Percentiles rank a stretch among this genome's conserved stretches.
Conservation (phyloP, 306 rosid genomes). For the Nissolia schottii region DNA sequence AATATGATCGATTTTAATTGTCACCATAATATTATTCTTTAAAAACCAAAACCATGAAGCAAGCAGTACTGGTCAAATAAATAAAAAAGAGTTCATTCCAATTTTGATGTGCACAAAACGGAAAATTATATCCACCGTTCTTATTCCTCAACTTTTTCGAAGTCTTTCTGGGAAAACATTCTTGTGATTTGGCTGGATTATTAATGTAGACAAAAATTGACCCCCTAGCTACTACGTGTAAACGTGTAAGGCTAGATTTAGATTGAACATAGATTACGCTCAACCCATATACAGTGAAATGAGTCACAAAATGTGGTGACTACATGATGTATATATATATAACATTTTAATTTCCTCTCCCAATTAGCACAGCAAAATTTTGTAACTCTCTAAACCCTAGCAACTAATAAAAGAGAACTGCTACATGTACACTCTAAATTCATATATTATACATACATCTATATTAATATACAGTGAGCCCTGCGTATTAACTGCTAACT, state of each 20-base stretch:
- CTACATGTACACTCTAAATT: too few relatives aligned
- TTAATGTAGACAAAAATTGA: conserved; percentile 39
- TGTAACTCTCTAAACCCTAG: background rate
- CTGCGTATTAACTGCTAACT: too few relatives aligned
- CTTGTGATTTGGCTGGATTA: conserved; percentile 15
- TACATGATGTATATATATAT: background rate
- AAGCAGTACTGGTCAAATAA: background rate
- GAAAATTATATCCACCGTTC: background rate
- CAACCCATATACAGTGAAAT: conserved; percentile 2
- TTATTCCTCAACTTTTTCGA: conserved; percentile 17
- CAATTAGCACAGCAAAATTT: background rate
- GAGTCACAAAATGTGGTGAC: background rate
- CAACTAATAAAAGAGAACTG: conserved; percentile 16
- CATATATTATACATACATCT: too few relatives aligned
- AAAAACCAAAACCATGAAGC: background rate
- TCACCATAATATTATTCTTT: too few relatives aligned
- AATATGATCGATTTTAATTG: too few relatives aligned
- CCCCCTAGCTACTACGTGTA: conserved; percentile 18
- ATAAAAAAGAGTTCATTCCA: background rate
- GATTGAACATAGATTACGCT: background rate
- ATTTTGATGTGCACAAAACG: background rate
- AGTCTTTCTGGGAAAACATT: background rate
- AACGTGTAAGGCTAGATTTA: conserved; percentile 32
- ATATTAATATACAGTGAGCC: too few relatives aligned
- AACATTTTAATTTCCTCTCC: background rate